These are phyloP conservation scores for Cladosporium sp. DNA, from an alignment of 2,329 filamentous ascomycete species.

Conservation along the genomic window DNA sequence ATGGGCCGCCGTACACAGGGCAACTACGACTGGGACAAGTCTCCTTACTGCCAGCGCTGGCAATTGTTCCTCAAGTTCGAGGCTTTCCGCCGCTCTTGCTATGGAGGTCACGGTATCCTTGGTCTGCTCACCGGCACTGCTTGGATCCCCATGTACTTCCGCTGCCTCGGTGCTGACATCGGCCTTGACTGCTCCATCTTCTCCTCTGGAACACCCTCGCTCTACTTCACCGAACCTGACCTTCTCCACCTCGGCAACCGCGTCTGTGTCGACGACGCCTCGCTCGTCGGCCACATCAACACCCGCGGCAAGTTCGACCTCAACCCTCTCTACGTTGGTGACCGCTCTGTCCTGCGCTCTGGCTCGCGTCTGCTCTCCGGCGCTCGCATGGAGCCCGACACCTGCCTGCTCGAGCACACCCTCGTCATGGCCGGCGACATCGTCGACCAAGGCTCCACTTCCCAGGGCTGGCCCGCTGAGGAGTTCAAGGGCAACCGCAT, in stretches of 20 bases:
- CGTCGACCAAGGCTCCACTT: slow-evolving; percentile 53
- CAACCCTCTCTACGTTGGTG: slow-evolving; percentile 54
- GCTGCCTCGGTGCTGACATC: slow-evolving; percentile 55
- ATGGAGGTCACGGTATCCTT: slow-evolving; percentile 54
- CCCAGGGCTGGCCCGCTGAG: slow-evolving; percentile 60
- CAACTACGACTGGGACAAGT: slow-evolving; percentile 61
- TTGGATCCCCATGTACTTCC: slow-evolving; percentile 57
- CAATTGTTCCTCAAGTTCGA: slow-evolving; percentile 58
- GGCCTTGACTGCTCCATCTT: slow-evolving; percentile 59
- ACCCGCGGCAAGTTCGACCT: slow-evolving; percentile 59
- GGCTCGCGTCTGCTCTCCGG: slow-evolving; percentile 57
- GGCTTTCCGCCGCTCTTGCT: slow-evolving; percentile 54
- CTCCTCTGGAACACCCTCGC: slow-evolving; percentile 54
- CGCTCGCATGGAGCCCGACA: slow-evolving; percentile 56
- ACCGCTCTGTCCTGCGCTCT: slow-evolving; percentile 55
- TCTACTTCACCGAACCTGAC: slow-evolving; percentile 62
- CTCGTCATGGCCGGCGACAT: slow-evolving; percentile 60
- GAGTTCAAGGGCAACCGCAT: slow-evolving; percentile 40
- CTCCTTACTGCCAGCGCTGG: slow-evolving; percentile 59
- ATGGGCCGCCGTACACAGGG: slow-evolving; percentile 55
- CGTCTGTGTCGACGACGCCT: slow-evolving; percentile 58
- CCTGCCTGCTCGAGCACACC: slow-evolving; percentile 60
- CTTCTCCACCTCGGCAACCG: slow-evolving; percentile 57
- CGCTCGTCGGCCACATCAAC: slow-evolving; percentile 60
- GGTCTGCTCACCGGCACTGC: slow-evolving; percentile 57